A percentile compares a stretch with the other conserved stretches of the same genome.
These are phyloP conservation scores for Vigna nakashimae DNA, from an alignment of 306 rosid genomes.

Conservation along the genomic window DNA sequence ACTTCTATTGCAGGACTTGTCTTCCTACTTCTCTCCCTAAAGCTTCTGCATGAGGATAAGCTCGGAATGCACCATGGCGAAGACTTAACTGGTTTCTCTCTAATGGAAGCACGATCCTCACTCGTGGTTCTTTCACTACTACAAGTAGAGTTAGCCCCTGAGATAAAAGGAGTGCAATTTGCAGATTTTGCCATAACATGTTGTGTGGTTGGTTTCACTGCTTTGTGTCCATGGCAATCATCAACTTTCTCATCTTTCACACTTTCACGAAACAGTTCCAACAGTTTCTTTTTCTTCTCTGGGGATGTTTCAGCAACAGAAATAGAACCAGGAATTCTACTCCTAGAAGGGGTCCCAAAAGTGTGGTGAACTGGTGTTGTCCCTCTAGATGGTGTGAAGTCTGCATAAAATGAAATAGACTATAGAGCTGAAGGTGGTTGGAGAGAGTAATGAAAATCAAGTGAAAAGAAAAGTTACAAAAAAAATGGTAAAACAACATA, in stretches of 20 bases:
- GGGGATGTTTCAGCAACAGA: slow-evolving; percentile 56
- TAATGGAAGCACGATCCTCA: slow-evolving; percentile 40
- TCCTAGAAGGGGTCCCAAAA: slow-evolving; percentile 42
- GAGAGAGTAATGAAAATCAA: background rate
- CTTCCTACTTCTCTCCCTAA: slow-evolving; percentile 69
- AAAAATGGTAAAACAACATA: background rate
- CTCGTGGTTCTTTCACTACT: slow-evolving; percentile 60
- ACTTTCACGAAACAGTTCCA: slow-evolving; percentile 81
- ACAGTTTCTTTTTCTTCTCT: slow-evolving; percentile 74
- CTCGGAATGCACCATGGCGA: slow-evolving; percentile 76
- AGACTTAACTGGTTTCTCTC: slow-evolving; percentile 55
- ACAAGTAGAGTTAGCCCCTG: slow-evolving; percentile 54
- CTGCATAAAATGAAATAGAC: slow-evolving; percentile 49
- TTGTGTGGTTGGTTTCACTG: slow-evolving; percentile 44
- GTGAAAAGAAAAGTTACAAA: background rate
- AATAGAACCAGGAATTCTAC: slow-evolving; percentile 45
- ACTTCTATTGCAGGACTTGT: slow-evolving; percentile 68
- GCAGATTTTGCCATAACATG: slow-evolving; percentile 58
- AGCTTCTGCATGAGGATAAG: slow-evolving; percentile 77
- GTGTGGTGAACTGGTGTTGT: slow-evolving; percentile 73
- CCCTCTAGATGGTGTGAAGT: slow-evolving; percentile 89
- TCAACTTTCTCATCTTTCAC: slow-evolving; percentile 41
- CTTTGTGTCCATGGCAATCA: slow-evolving; percentile 42
- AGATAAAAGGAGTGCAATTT: slow-evolving; percentile 52
- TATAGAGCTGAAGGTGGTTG: slow-evolving; percentile 12